Evolutionary conservation across 2,329 filamentous ascomycete genomes (phyloP).

Genomic region (Ophiosphaerella narmari): DNA sequence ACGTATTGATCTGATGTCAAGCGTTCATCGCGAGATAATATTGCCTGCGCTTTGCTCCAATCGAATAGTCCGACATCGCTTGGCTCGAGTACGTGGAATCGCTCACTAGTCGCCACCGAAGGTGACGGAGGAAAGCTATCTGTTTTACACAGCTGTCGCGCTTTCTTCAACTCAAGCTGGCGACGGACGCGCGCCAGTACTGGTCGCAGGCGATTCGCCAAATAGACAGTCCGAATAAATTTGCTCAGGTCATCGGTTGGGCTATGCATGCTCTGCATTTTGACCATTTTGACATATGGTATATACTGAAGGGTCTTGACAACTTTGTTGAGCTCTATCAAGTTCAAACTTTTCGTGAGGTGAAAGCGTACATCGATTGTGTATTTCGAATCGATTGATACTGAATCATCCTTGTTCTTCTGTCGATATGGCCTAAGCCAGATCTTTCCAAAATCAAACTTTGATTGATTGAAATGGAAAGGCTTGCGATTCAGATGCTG

Average conservation of each 20-base stretch:
- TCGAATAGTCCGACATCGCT: constrained; percentile 5
- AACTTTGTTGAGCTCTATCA: constrained; percentile 7
- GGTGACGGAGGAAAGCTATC: not conserved
- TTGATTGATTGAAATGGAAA: constrained; percentile 15
- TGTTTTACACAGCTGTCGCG: constrained; percentile 4
- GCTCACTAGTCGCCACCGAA: constrained; percentile 1
- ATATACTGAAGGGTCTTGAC: constrained; percentile 15
- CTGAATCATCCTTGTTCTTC: not conserved
- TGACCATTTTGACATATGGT: constrained; percentile 9
- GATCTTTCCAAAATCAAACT: constrained; percentile 16
- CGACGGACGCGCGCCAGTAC: constrained; percentile 3
- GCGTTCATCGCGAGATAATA: not conserved
- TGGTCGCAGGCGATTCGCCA: constrained; percentile 5
- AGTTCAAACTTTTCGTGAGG: constrained; percentile 7
- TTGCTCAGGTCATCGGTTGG: constrained; percentile 10
- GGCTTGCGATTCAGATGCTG: constrained; percentile 14
- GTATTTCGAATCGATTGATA: constrained; percentile 2
- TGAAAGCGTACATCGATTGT: constrained; percentile 16
- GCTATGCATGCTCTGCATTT: constrained; percentile 12
- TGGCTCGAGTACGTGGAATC: constrained; percentile 2
- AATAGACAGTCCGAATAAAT: constrained; percentile 5
- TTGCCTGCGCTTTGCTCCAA: constrained; percentile 2
- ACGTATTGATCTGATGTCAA: constrained; percentile 1
- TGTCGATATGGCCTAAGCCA: constrained; percentile 8
- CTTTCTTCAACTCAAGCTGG: not conserved